These are phyloP conservation scores for Pyrus betulifolia DNA, from an alignment of 306 rosid genomes.

Conservation along the genomic window DNA sequence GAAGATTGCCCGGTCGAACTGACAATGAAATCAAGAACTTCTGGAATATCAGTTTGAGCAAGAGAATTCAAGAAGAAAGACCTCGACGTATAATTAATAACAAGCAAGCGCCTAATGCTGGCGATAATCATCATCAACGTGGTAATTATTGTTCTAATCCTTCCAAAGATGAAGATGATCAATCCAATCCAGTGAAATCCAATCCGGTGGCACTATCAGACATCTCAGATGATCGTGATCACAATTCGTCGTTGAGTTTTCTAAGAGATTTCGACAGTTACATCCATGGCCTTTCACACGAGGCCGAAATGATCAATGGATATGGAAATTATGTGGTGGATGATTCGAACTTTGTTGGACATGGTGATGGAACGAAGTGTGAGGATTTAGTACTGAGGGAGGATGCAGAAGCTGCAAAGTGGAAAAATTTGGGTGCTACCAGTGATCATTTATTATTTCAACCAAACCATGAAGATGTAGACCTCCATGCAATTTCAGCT, in stretches of 20 bases:
- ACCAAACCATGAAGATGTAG: neutral
- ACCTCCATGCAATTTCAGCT: neutral
- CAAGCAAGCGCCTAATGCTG: neutral
- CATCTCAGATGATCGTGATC: neutral
- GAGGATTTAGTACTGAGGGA: neutral
- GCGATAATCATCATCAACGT: no score
- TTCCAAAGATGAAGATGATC: neutral
- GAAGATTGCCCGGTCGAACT: conserved; percentile 31
- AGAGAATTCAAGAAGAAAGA: neutral
- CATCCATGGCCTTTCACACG: no score
- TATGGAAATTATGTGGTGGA: no score
- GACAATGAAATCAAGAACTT: conserved; percentile 33
- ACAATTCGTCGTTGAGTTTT: neutral
- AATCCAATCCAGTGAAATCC: neutral
- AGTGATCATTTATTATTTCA: neutral
- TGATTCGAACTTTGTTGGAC: neutral
- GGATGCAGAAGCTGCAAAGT: no score
- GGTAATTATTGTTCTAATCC: neutral
- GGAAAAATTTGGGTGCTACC: neutral
- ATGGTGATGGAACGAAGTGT: neutral
- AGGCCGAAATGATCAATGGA: no score
- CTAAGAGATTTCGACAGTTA: neutral
- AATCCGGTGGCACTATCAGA: neutral
- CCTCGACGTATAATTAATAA: neutral
- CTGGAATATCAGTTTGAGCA: conserved; percentile 24